Percentiles rank a stretch among this genome's conserved stretches.
These are phyloP conservation scores for Thermoascus crustaceus DNA, from an alignment of 2,329 filamentous ascomycete genomes.

Conservation along the genomic window DNA sequence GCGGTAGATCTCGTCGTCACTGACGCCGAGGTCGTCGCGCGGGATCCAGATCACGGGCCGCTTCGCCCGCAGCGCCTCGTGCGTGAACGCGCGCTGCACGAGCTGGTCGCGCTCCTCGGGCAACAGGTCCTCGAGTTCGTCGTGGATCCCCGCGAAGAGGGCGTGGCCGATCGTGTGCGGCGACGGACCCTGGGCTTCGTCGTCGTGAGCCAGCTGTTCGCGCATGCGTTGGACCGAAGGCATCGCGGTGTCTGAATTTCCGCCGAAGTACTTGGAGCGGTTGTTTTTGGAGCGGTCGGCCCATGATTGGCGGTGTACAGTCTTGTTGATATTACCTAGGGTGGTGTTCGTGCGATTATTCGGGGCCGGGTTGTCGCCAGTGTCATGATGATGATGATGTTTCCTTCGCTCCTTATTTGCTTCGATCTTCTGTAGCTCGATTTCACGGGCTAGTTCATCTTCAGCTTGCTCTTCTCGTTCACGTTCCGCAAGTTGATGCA, in stretches of 20 bases:
- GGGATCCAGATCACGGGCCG: conserved; percentile 92
- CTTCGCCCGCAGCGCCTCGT: conserved; percentile 74
- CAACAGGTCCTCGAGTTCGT: conserved; percentile 90
- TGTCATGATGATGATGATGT: conserved; percentile 2
- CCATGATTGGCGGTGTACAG: conserved; percentile 32
- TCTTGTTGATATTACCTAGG: conserved; percentile 12
- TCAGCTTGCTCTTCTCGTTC: conserved; percentile 33
- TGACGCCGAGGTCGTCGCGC: conserved; percentile 78
- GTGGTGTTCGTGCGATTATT: conserved; percentile 3
- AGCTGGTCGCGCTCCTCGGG: conserved; percentile 81
- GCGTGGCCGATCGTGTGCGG: conserved; percentile 61
- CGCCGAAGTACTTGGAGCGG: conserved; percentile 34
- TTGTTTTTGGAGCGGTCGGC: conserved; percentile 33
- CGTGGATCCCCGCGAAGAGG: conserved; percentile 77
- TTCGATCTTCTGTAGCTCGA: conserved; percentile 38
- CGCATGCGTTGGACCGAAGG: conserved; percentile 27
- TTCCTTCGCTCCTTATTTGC: conserved; percentile 14
- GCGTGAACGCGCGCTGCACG: conserved; percentile 81
- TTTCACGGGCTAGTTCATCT: conserved; percentile 39
- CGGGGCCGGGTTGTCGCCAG: conserved; percentile 5
- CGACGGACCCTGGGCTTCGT: conserved; percentile 58
- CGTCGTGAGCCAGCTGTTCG: conserved; percentile 41
- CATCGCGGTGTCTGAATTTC: conserved; percentile 23
- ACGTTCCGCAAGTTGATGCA: conserved; percentile 38
- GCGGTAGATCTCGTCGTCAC: conserved; percentile 78